These are phyloP conservation scores for Blastobotrys indianensis DNA, from an alignment of 1,139 yeast genomes.

Conservation along the genomic window DNA sequence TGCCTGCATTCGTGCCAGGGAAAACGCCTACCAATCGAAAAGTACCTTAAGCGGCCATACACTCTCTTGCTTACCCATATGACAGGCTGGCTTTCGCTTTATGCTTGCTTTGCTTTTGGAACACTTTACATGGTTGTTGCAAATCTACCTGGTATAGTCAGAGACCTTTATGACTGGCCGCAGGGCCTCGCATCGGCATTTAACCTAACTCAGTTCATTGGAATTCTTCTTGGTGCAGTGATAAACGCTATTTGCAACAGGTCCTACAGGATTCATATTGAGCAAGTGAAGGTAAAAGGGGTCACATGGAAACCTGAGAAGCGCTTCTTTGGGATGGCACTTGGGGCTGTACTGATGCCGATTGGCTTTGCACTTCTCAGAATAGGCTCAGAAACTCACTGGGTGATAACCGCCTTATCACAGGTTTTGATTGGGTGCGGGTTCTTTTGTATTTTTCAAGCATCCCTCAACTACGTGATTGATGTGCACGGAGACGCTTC, in stretches of 20 bases:
- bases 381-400: constrained; percentile 9
- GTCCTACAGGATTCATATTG: constrained; percentile 10
- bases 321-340: constrained; percentile 15
- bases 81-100: constrained; percentile 14
- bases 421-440: constrained; percentile 17
- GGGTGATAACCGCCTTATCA: constrained; percentile 12
- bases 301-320: constrained; percentile 16
- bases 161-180: constrained; percentile 15
- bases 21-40: constrained; percentile 7
- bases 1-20: constrained; percentile 4
- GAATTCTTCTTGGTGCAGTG: constrained; percentile 14
- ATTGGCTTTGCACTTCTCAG: constrained; percentile 15
- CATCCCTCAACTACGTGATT: constrained; percentile 18
- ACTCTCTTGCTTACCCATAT: constrained; percentile 13
- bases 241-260: constrained; percentile 11
- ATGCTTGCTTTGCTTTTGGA: constrained; percentile 17
- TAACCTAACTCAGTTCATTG: constrained; percentile 15
- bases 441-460: constrained; percentile 18
- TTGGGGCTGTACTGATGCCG: constrained; percentile 16
- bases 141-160: constrained; percentile 14
- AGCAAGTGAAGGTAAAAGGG: constrained; percentile 8
- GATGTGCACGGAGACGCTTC: constrained; percentile 18
- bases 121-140: constrained; percentile 17
- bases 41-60: constrained; percentile 16
- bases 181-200: constrained; percentile 11